phyloP scores from a whole-genome alignment of 805 yeast genomes.

The Candida boidinii region DNA sequence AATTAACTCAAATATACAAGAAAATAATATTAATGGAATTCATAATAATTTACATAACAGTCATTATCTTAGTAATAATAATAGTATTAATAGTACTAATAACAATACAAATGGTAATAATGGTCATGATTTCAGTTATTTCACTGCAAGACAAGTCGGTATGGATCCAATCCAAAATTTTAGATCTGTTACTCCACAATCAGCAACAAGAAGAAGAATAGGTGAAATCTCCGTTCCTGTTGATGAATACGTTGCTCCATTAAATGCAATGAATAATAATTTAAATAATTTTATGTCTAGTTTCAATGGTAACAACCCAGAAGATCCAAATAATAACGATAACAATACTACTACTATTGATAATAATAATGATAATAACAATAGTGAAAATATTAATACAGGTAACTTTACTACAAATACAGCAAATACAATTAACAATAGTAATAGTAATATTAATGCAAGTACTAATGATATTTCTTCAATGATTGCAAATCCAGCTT shows the following conservation, averaged over 20 bases:
- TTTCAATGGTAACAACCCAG: not conserved
- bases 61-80: no score
- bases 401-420: no score
- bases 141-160: conserved; percentile 20
- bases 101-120: no score
- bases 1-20: conserved; percentile 14
- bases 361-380: not conserved
- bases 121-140: conserved; percentile 10
- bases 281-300: conserved; percentile 17
- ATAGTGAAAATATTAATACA: no score
- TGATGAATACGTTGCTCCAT: conserved; percentile 28
- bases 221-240: conserved; percentile 27
- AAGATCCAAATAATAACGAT: not conserved
- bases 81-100: no score
- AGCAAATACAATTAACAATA: no score
- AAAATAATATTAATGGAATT: no score
- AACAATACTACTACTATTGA: not conserved
- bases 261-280: conserved; percentile 26
- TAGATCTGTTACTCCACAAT: conserved; percentile 12
- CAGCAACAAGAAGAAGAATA: conserved; percentile 9
- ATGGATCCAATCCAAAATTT: conserved; percentile 22
- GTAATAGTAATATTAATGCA: no score
- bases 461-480: no score
- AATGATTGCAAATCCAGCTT: no score
- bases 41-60: no score